Evolutionary conservation across 148 eudicot species (phyloP).

Genomic region (Dianthus caryophyllus): DNA sequence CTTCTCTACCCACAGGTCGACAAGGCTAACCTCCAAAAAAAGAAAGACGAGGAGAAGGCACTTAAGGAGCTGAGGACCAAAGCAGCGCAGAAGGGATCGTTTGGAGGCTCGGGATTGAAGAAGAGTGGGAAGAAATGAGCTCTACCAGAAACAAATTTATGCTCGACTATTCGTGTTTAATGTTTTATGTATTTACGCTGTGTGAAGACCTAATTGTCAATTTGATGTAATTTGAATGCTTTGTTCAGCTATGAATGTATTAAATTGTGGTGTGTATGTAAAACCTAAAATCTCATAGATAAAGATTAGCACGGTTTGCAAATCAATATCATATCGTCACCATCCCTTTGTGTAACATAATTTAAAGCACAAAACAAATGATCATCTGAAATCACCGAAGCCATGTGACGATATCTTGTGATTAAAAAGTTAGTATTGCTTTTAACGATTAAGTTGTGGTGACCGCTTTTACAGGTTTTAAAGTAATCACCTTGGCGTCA

Average conservation of each 20-base stretch:
- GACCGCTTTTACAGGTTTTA: too few species aligned
- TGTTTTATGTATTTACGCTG: conserved; percentile 13
- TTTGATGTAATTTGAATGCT: conserved; percentile 15
- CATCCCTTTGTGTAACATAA: too few species aligned
- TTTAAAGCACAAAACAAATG: too few species aligned
- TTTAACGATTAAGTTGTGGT: too few species aligned
- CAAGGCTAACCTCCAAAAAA: conserved; percentile 78
- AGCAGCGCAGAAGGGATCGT: conserved; percentile 72
- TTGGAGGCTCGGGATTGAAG: conserved; percentile 94
- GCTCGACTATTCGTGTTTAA: conserved; percentile 9
- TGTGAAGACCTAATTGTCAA: neutral
- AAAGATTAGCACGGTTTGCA: neutral
- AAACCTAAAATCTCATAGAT: conserved; percentile 7
- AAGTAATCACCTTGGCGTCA: too few species aligned
- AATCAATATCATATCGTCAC: too few species aligned
- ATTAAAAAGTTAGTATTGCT: too few species aligned
- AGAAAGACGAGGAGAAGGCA: conserved; percentile 96
- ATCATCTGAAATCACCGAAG: too few species aligned
- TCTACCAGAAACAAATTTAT: neutral
- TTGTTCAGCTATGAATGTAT: conserved; percentile 5
- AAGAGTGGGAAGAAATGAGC: conserved; percentile 93
- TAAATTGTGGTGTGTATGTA: conserved; percentile 8
- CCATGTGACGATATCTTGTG: too few species aligned
- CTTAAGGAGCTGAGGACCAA: conserved; percentile 85
- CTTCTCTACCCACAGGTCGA: conserved; percentile 43